Evolutionary conservation across 2,329 filamentous ascomycete genomes (phyloP), one percentile per base, ranked within the genome.

Genomic region (Ceratocystis eucalypticola): DNA sequence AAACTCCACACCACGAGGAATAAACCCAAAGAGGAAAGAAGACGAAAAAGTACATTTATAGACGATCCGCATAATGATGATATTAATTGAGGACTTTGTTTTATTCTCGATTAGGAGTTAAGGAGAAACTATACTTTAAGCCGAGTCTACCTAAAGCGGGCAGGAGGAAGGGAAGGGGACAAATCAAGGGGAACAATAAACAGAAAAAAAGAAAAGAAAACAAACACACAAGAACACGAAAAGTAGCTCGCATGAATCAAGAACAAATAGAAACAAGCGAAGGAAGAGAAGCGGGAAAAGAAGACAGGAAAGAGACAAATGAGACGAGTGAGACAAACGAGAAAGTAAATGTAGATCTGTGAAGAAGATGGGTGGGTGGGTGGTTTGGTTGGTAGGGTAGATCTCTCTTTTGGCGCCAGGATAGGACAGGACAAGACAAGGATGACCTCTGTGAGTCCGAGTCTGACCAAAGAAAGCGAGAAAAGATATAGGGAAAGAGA

Each of bases 251-350:
- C 44, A 61, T 28, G 22, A 61, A 33, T 25, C 45, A 61, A 28
- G 33, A 20, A 41, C 57, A 67, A 46, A 63, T 62, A 44, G 37
- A 62, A 41, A 59, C 15, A 65, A 48, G 46, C 3, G 48, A 59
- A 48, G 61, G 45, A 48, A n/a, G 59, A 64, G 50, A 66, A 62
- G 37, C 33, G 17, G 50, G 55, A 33, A 62, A 10, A 15, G 22
- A 37, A 30, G 55, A 53, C 48, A 12, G 3, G 48, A 22, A 20
- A 22, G n/a, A 17, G 6, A 53, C 46, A 50, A 50, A 22, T 50
- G 33, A 37, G 33, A 37, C 6, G 30, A 0, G 30, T 37, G 7
- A 37, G 8, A 37, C 37, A 15, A 15, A 15, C 37, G 10, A 5
- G 12, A 0, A 41, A 41, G 37, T 15, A 41, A 41, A 4, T 4